A percentile compares a stretch with the other conserved stretches of the same genome.
Evolutionary conservation across 2,329 filamentous ascomycete species (phyloP).

Genomic region (Lanzia echinophila): DNA sequence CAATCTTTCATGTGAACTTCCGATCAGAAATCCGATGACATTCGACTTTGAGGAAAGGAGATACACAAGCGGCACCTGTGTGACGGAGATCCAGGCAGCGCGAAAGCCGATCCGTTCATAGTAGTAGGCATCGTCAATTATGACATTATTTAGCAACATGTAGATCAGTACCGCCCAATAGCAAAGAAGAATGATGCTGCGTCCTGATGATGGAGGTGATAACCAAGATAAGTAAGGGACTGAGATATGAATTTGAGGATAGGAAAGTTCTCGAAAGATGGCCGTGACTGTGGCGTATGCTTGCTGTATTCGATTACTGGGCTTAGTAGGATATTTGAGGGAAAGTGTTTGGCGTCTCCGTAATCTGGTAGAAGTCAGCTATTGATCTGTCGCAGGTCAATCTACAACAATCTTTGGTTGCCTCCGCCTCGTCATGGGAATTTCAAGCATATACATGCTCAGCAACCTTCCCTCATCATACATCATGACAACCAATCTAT

Average conservation of each 20-base stretch:
- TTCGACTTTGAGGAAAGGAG: constrained; percentile 55
- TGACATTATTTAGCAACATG: constrained; percentile 46
- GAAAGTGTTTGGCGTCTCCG: constrained; percentile 33
- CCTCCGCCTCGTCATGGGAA: not conserved
- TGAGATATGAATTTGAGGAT: constrained; percentile 47
- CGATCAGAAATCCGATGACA: constrained; percentile 53
- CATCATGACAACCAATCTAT: not conserved
- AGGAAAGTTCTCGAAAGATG: constrained; percentile 47
- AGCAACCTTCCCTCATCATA: not conserved
- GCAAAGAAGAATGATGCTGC: constrained; percentile 43
- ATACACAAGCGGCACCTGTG: constrained; percentile 58
- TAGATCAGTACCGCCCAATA: constrained; percentile 55
- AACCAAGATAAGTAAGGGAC: constrained; percentile 45
- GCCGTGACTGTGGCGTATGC: constrained; percentile 54
- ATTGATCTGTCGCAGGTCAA: not conserved
- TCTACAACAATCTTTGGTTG: not conserved
- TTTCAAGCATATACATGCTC: too few species aligned
- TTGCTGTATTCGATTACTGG: constrained; percentile 40
- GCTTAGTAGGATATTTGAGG: constrained; percentile 45
- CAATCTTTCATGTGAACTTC: constrained; percentile 59
- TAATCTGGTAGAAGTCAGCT: constrained; percentile 34
- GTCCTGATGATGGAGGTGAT: constrained; percentile 53
- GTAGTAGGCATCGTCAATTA: constrained; percentile 47
- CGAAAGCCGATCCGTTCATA: constrained; percentile 62
- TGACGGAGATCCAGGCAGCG: constrained; percentile 59